Evolutionary conservation across 176 grass and related monocot species (phyloP), one percentile per base, ranked within the genome.

Genomic region (Aegilops tauschii): DNA sequence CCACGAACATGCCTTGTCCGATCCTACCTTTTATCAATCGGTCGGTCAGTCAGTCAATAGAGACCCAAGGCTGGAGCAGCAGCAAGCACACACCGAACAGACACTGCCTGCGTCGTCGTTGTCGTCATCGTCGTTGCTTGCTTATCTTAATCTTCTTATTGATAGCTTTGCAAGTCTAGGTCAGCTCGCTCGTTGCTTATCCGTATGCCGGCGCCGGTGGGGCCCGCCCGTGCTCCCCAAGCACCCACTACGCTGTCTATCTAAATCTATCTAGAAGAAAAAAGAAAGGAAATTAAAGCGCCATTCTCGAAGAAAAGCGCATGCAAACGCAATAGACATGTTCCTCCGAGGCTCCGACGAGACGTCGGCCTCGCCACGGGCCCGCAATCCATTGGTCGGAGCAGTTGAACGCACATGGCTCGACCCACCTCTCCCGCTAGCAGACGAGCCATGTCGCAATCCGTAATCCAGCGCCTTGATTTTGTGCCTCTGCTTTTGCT

Each of bases 331-430:
- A 20, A 34, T 34, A 34, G 32, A 34, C 32, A 34, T 34, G 32
- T 34, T 34, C 32, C 32, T 34, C 32, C 32, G 32, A 34, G 32
- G 32, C 32, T 34, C 10, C 6, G 69, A 76, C 8, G 54, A 37
- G n/a, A 30, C 87, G 64, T 39, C 54, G 18, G 10, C 18, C 12
- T 5, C 8, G 82, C 56, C 83, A 81, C 78, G 88, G 4, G 2
- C 17, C 52, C 0, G 71, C 6, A 1, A 1, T 18, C 78, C 6
- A 86, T 86, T 64, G 72, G 79, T n/a, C 12, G 4, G 49, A 10
- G 47, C 18, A 35, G 86, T 6, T 69, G 32, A 13, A 9, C 1
- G 83, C 88, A 72, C 88, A 90, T 90, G 88, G 37, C 83, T 35
- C 50, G 54, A 36, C 12, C 79, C 62, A 5, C 0, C 2, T 16